Percentiles rank a stretch among this genome's conserved stretches.
phyloP scores from a whole-genome alignment of 495 filamentous ascomycete species.

The Pyrenopolyporus hunteri region DNA sequence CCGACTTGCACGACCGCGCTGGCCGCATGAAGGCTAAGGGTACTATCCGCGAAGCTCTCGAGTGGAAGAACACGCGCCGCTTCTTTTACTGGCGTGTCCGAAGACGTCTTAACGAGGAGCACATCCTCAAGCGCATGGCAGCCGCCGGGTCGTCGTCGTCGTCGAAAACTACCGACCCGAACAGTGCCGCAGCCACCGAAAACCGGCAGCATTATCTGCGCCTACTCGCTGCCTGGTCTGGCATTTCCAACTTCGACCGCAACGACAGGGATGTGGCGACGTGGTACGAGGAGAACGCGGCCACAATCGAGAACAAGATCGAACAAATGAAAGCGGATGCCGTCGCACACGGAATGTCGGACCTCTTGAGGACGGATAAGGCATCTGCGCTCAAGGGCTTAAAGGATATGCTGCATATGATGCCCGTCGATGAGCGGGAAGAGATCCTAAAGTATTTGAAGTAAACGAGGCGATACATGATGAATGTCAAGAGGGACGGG shows the following conservation, averaged over 20 bases:
- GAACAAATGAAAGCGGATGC: constrained; percentile 78
- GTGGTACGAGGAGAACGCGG: constrained; percentile 98
- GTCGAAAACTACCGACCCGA: constrained; percentile 46
- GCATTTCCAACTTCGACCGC: constrained; percentile 70
- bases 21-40: constrained; percentile 98
- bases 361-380: constrained; percentile 70
- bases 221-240: constrained; percentile 78
- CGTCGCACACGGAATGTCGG: constrained; percentile 78
- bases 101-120: constrained; percentile 94
- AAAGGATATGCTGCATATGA: constrained; percentile 79
- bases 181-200: constrained; percentile 51
- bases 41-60: constrained; percentile 79
- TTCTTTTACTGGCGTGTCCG: constrained; percentile 99
- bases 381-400: constrained; percentile 78
- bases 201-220: constrained; percentile 67
- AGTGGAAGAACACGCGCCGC: constrained; percentile 88
- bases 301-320: constrained; percentile 76
- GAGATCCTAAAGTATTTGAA: constrained; percentile 76
- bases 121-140: constrained; percentile 87
- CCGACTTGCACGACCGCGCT: constrained; percentile 95
- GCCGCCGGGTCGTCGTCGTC: constrained; percentile 51
- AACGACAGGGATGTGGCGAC: constrained; percentile 83
- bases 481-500: not conserved
- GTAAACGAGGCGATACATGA: constrained; percentile 21
- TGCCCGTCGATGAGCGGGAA: constrained; percentile 88